Base-by-base conservation (phyloP, 1,284 basidiomycete genomes). In the Boletellus deceptivus region DNA sequence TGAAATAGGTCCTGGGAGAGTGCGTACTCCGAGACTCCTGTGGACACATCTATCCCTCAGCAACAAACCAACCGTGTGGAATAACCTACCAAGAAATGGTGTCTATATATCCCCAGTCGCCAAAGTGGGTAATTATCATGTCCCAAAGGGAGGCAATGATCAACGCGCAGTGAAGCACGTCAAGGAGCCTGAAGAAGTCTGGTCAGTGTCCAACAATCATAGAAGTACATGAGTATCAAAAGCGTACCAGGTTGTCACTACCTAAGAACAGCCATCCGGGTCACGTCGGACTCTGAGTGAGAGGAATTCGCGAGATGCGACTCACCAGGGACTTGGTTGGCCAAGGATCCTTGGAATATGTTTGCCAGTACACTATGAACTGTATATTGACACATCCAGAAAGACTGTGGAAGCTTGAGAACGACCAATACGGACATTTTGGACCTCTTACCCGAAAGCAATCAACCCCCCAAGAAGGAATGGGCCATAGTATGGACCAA, bases 391-490 rank as follows among this genome's bases (percentile, higher is more conserved):
- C 24, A 25, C 24, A 25, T 25, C 24, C 24, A 25, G 24, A 25
- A 25, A 25, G 24, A 25, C 24, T 25, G 34, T 20, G 8, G 20
- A 37, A 18, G 18, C 29, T 38, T 29, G 13, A 27, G 17, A 13
- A n/a, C 8, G 20, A 20, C 22, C 3, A 6, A 43, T 13, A n/a
- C 3, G 33, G n/a, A 22, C 8, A 11, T n/a, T 11, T n/a, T 10
- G 20, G 31, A 6, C 13, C 4, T 10, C 60, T 51, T 34, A 53
- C 61, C 46, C 42, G 14, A 63, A 63, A 27, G 64, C 60, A 20
- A 63, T 7, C 14, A 63, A 17, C 20, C 61, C 62, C 14, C 64
- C 64, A 14, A 63, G 38, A n/a, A 63, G 2, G 38, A 63, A 50
- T 0, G 62, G 8, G 17, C 61, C 61, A 46, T 53, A 61, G 24